A percentile compares a stretch with the other conserved stretches of the same genome.
Conservation (phyloP, 2,329 filamentous ascomycete genomes). For the Metarhizium anisopliae region DNA sequence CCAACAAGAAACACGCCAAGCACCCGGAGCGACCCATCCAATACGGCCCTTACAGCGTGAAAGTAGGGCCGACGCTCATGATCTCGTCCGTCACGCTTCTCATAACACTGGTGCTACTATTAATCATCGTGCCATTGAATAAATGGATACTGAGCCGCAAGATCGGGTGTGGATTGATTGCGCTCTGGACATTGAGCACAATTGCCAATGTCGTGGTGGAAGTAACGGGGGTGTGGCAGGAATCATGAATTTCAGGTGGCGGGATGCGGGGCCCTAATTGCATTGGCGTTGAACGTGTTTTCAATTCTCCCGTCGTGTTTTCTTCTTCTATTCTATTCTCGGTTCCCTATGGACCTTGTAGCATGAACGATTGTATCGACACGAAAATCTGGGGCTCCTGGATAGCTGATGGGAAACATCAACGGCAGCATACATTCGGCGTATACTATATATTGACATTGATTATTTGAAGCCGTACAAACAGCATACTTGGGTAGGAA, state of each 20-base stretch:
- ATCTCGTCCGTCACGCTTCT: constrained; percentile 80
- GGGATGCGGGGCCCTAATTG: background rate
- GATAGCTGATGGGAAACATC: background rate
- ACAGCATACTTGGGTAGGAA: too few relatives aligned
- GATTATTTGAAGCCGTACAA: too few relatives aligned
- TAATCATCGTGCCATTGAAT: constrained; percentile 76
- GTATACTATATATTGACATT: background rate
- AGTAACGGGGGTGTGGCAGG: constrained; percentile 45
- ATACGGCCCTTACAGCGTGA: constrained; percentile 73
- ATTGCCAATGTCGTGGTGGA: constrained; percentile 75
- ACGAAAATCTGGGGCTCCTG: background rate
- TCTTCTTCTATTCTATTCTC: background rate
- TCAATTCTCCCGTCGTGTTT: background rate
- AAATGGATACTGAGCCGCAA: constrained; percentile 75
- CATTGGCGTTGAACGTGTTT: background rate
- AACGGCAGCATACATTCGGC: background rate
- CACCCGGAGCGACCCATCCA: constrained; percentile 56
- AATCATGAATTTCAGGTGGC: constrained; percentile 5
- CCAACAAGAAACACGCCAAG: constrained; percentile 54
- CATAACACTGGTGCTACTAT: constrained; percentile 65
- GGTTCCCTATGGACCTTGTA: background rate
- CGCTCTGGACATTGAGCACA: constrained; percentile 74
- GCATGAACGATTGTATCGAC: too few relatives aligned
- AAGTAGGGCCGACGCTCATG: constrained; percentile 76
- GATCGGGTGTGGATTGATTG: constrained; percentile 75